These are phyloP conservation scores for Cantharellus anzutake DNA, from an alignment of 768 basidiomycete genomes.

Conservation along the genomic window DNA sequence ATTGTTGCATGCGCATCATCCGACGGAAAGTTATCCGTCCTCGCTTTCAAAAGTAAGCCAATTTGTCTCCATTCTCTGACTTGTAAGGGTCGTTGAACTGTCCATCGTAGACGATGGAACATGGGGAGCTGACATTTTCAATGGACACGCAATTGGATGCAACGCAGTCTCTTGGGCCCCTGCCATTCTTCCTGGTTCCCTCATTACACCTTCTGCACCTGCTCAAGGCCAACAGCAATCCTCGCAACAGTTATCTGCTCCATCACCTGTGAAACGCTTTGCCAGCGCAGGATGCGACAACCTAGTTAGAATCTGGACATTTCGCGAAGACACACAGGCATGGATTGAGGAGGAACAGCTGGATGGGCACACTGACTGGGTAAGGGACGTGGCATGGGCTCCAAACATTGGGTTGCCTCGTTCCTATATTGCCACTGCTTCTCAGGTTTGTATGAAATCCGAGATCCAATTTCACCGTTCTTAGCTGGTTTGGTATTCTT, in stretches of 20 bases:
- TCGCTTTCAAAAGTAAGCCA: conserved; percentile 82
- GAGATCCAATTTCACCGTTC: not conserved
- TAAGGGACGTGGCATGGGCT: conserved; percentile 97
- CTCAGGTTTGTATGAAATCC: conserved; percentile 34
- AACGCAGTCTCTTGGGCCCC: conserved; percentile 98
- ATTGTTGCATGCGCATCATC: conserved; percentile 94
- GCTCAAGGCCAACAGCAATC: conserved; percentile 3
- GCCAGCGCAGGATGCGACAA: conserved; percentile 95
- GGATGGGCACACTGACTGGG: conserved; percentile 93
- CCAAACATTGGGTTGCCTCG: conserved; percentile 90
- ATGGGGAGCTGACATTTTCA: conserved; percentile 88
- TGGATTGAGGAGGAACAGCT: conserved; percentile 86
- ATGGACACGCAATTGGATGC: conserved; percentile 88
- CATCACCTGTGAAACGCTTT: conserved; percentile 67
- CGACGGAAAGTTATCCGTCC: conserved; percentile 89
- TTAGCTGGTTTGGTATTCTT: not conserved
- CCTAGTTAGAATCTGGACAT: conserved; percentile 85
- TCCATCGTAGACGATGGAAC: conserved; percentile 67
- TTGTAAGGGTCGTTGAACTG: not conserved
- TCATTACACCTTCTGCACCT: conserved; percentile 36
- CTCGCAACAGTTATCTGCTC: conserved; percentile 28
- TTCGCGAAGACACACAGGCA: conserved; percentile 66
- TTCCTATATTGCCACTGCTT: conserved; percentile 89
- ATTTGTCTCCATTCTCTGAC: not conserved
- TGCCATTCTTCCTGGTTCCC: conserved; percentile 66